Evolutionary conservation across 495 filamentous ascomycete genomes (phyloP).

Genomic region (Evernia prunastri): DNA sequence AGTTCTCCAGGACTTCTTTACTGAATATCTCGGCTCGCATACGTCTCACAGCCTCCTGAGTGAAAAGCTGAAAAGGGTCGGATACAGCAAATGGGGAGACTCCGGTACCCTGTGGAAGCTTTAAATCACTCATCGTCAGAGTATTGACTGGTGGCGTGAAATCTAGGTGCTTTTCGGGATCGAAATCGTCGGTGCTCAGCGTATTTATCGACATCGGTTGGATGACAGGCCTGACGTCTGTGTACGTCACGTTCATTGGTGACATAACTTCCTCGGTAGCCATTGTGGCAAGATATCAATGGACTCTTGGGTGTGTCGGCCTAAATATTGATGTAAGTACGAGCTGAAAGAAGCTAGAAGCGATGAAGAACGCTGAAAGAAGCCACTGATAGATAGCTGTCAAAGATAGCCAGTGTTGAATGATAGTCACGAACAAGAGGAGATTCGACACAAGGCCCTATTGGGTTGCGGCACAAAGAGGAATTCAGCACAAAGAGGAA

Average conservation of each 20-base stretch:
- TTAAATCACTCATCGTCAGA: constrained; percentile 56
- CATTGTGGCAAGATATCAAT: constrained; percentile 19
- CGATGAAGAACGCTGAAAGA: neutral
- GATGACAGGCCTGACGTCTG: constrained; percentile 27
- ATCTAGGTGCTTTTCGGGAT: constrained; percentile 50
- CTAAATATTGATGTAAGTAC: neutral
- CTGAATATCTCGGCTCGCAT: constrained; percentile 63
- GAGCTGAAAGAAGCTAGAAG: neutral
- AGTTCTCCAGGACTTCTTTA: constrained; percentile 57
- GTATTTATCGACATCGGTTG: constrained; percentile 15
- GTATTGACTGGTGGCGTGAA: constrained; percentile 47
- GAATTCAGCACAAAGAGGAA: too few relatives aligned
- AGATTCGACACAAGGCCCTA: neutral
- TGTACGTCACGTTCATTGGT: constrained; percentile 13
- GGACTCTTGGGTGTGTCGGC: neutral
- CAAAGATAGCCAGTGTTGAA: neutral
- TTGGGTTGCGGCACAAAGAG: too few relatives aligned
- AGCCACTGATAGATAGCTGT: neutral
- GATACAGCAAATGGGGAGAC: constrained; percentile 63
- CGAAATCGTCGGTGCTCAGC: constrained; percentile 34
- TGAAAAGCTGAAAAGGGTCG: constrained; percentile 69
- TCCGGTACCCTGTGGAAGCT: constrained; percentile 47
- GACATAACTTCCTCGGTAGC: constrained; percentile 24
- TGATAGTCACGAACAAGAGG: neutral
- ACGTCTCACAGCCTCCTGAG: constrained; percentile 54